Evolutionary conservation across 2,329 filamentous ascomycete genomes (phyloP), one percentile per base, ranked within the genome.

Genomic region (Xylariaceae sp.): DNA sequence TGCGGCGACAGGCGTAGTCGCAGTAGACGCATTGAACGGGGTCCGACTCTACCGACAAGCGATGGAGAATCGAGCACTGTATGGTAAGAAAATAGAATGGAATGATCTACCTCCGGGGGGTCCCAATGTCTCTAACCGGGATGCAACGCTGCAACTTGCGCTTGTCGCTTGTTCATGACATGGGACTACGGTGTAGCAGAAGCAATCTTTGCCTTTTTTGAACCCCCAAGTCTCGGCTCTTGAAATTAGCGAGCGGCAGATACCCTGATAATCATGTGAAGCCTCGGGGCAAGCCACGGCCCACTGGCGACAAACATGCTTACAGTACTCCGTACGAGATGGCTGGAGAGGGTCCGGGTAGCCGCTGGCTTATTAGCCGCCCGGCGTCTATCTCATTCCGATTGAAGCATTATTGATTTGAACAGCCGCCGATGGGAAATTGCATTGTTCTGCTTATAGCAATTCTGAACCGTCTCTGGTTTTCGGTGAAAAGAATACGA

Each of bases 81-180:
- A n/a, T n/a, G n/a, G n/a, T n/a, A n/a, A n/a, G n/a, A n/a, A n/a
- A n/a, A n/a, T n/a, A 17, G 35, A 41, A 25, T 27, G 33, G 7
- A 16, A 42, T 47, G 44, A 48, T 43, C 49, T 40, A 39, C 40
- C 40, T 38, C 49, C 33, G 42, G 46, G 42, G 36, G 38, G n/a
- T 4, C 22, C 53, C 45, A 34, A 21, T 35, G 29, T 45, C 47
- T 34, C 25, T 36, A 23, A 47, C 45, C 44, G 42, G 48, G 50
- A 54, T 44, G 35, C 27, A 10, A 50, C 42, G 29, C 39, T 54
- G 40, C 39, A 27, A 14, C 17, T 35, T 47, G 58, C 57, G 53
- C 47, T 55, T 58, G 56, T n/a, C 55, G 55, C 56, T 59, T 60
- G 53, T 52, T 49, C 29, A 21, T 43, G 23, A 43, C 34, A 34